These are phyloP conservation scores for Suhomyces pyralidae DNA, from an alignment of 805 yeast genomes.

Conservation along the genomic window DNA sequence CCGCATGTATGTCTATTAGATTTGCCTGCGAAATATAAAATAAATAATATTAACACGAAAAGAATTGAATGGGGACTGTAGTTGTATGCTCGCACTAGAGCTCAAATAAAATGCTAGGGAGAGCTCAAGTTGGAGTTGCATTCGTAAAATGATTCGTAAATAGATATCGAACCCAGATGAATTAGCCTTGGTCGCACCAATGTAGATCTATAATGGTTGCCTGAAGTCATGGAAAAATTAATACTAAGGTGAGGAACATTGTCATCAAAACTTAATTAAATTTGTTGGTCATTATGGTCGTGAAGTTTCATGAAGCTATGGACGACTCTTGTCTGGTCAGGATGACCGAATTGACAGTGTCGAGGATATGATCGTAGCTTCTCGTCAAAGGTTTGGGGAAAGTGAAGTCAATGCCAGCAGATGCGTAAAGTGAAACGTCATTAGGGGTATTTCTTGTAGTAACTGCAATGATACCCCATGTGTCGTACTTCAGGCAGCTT, in stretches of 20 bases:
- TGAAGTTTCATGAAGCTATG: not conserved
- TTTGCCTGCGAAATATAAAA: not conserved
- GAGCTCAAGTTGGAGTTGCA: not conserved
- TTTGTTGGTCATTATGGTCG: not conserved
- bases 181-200: not conserved
- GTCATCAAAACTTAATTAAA: not conserved
- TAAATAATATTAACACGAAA: not conserved
- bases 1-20: not conserved
- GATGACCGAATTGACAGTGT: constrained; percentile 16
- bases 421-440: constrained; percentile 29
- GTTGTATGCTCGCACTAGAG: not conserved
- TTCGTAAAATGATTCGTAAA: not conserved
- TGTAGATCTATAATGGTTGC: not conserved
- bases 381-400: constrained; percentile 38
- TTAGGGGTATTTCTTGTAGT: constrained; percentile 30
- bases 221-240: not conserved
- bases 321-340: not conserved
- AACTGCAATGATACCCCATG: constrained; percentile 38
- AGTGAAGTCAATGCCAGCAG: constrained; percentile 39
- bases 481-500: constrained; percentile 9
- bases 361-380: constrained; percentile 16
- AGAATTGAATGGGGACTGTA: not conserved
- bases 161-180: not conserved
- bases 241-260: not conserved
- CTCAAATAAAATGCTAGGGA: not conserved